Percentiles rank a stretch among this genome's conserved stretches.
These are phyloP conservation scores for Mallotus japonicus DNA, from an alignment of 441 rosid species.

Conservation along the genomic window DNA sequence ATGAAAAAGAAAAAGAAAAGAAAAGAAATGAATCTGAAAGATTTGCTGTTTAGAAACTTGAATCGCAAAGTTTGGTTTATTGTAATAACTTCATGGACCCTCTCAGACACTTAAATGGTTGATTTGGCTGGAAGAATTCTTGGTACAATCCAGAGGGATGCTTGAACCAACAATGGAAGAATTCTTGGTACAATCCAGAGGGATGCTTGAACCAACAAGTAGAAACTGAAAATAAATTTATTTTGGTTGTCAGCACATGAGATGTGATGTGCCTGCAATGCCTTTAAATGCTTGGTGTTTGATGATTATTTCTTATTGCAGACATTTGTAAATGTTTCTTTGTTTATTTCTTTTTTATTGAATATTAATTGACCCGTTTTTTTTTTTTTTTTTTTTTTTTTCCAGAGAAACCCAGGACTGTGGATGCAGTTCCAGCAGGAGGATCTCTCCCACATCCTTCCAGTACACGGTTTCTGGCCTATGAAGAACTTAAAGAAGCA, in stretches of 20 bases:
- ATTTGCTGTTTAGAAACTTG: not conserved
- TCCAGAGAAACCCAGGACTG: conserved; percentile 61
- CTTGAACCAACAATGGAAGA: conserved; percentile 1
- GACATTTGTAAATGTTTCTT: not conserved
- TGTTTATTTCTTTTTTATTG: not conserved
- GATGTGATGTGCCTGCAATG: not conserved
- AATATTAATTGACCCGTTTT: not conserved
- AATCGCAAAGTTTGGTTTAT: not conserved
- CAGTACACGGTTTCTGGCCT: conserved; percentile 80
- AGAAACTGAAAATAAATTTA: not conserved
- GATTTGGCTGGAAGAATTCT: not conserved
- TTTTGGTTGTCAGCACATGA: conserved; percentile 8
- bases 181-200: not conserved
- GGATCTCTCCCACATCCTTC: conserved; percentile 81
- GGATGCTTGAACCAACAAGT: not conserved
- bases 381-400: not conserved
- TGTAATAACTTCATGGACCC: conserved; percentile 1
- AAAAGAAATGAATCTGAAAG: not conserved
- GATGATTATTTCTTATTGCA: conserved; percentile 10
- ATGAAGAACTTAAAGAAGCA: conserved; percentile 90
- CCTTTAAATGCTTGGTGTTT: not conserved
- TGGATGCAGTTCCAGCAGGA: conserved; percentile 42
- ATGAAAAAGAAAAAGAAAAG: no score
- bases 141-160: not conserved
- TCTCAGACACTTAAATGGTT: not conserved